Evolutionary conservation across 1,139 yeast genomes (phyloP).

Genomic region (Dujonia santamariae): DNA sequence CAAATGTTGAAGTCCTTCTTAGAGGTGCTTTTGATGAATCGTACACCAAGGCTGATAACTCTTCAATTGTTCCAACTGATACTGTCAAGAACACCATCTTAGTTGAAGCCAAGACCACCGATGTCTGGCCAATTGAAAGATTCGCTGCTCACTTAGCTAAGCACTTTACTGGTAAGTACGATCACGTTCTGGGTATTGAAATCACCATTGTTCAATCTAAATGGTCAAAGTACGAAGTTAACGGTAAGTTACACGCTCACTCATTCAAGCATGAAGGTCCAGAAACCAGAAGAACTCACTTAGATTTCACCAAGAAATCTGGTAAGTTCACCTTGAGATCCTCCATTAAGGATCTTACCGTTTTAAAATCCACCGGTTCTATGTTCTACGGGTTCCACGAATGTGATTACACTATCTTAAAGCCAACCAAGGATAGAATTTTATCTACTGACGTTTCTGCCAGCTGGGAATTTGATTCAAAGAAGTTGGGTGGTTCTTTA

Average conservation of each 20-base stretch:
- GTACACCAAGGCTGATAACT: conserved; percentile 83
- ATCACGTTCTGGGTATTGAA: conserved; percentile 71
- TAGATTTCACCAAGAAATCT: conserved; percentile 47
- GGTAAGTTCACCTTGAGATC: conserved; percentile 59
- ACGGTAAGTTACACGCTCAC: conserved; percentile 76
- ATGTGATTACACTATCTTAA: conserved; percentile 84
- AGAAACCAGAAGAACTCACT: conserved; percentile 63
- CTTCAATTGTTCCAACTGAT: conserved; percentile 90
- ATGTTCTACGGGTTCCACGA: conserved; percentile 84
- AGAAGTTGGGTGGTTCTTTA: conserved; percentile 45
- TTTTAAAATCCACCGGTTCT: conserved; percentile 90
- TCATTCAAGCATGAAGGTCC: conserved; percentile 84
- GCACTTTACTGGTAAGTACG: conserved; percentile 74
- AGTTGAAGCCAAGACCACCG: conserved; percentile 75
- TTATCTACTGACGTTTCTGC: conserved; percentile 85
- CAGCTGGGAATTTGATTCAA: conserved; percentile 62
- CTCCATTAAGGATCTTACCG: conserved; percentile 78
- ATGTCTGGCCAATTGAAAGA: conserved; percentile 86
- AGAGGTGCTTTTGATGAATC: conserved; percentile 76
- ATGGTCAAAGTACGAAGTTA: conserved; percentile 75
- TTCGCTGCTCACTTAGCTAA: conserved; percentile 83
- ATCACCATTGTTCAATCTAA: conserved; percentile 65
- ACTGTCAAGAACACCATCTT: conserved; percentile 87
- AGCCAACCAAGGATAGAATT: conserved; percentile 80
- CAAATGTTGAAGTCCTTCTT: conserved; percentile 71